Percentiles rank a stretch among this genome's conserved stretches.
phyloP scores from a whole-genome alignment of 2,329 filamentous ascomycete species.

The Colletotrichum noveboracense region DNA sequence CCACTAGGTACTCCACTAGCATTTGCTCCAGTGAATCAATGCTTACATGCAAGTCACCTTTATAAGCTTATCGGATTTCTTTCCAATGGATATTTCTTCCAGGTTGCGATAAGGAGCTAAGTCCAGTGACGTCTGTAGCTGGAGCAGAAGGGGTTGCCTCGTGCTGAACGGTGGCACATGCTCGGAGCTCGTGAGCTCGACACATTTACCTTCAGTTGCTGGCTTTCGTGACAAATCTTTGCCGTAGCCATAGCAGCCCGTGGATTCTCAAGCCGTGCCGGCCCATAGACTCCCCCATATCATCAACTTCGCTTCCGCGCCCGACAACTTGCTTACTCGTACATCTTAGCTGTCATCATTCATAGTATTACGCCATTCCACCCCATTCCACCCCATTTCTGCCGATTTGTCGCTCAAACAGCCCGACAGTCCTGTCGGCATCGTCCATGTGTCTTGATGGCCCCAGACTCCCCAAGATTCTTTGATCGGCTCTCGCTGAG shows the following conservation, averaged over 20 bases:
- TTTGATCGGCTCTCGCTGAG: conserved; percentile 21
- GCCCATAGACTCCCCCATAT: not conserved
- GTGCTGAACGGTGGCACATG: conserved; percentile 16
- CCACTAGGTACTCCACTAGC: not conserved
- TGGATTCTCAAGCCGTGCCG: not conserved
- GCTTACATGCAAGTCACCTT: not conserved
- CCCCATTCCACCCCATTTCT: not conserved
- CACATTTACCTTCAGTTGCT: not conserved
- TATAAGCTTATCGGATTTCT: not conserved
- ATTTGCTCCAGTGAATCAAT: not conserved
- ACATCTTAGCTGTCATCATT: not conserved
- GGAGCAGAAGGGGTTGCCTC: not conserved
- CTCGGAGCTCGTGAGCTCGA: conserved; percentile 20
- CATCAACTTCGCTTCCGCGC: not conserved
- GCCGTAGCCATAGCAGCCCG: not conserved
- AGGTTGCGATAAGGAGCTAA: not conserved
- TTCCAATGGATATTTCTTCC: not conserved
- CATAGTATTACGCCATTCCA: not conserved
- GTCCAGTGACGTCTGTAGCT: conserved; percentile 4
- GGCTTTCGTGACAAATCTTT: not conserved
- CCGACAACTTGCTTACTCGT: not conserved
- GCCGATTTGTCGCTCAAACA: not conserved
- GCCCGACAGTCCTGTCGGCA: not conserved
- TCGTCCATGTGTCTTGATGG: conserved; percentile 10
- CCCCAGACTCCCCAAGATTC: conserved; percentile 17